These are phyloP conservation scores for bread wheat (Triticum aestivum) DNA, from an alignment of 176 grass and related monocot species.

Conservation along the genomic window IWGSC_CS_RefSeq_v2.1 NC_057797.1:682276774-682277273, in stretches of 20 bases:
- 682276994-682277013: constrained; percentile 87
- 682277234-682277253: constrained; percentile 75
- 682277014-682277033: constrained; percentile 47
- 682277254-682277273: constrained; percentile 84
- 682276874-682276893: not conserved
- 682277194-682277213: not conserved
- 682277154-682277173: not conserved
- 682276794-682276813: not conserved
- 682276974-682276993: constrained; percentile 85
- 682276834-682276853: not conserved
- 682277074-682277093: constrained; percentile 84
- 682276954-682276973: constrained; percentile 46
- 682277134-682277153: constrained; percentile 34
- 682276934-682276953: constrained; percentile 47
- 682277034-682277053: constrained; percentile 91
- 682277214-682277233: not conserved
- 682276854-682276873: not conserved
- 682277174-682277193: not conserved
- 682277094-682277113: constrained; percentile 83
- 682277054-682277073: constrained; percentile 76
- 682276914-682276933: constrained; percentile 78
- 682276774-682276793: constrained; percentile 16
- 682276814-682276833: not conserved
- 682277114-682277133: constrained; percentile 57
- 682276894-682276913: constrained; percentile 16